Evolutionary conservation across 805 yeast genomes (phyloP).

Genomic region (Kurtzmaniella cleridarum): DNA sequence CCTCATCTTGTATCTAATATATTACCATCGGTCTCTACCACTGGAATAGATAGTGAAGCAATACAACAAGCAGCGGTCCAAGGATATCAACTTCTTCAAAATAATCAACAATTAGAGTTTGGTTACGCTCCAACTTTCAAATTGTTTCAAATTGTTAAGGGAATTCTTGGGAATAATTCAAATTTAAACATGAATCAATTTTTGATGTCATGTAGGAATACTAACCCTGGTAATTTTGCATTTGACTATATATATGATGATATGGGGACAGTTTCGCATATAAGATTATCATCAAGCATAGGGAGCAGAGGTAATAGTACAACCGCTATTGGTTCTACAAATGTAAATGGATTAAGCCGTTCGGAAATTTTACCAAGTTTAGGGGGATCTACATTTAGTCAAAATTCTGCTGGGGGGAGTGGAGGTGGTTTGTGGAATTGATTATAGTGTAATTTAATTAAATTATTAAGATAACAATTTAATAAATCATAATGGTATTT

Average conservation of each 20-base stretch:
- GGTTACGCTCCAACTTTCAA: slow-evolving; percentile 30
- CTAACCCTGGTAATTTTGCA: slow-evolving; percentile 18
- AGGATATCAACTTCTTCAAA: slow-evolving; percentile 33
- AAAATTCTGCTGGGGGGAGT: too few species aligned
- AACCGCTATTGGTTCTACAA: slow-evolving; percentile 1
- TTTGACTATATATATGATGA: slow-evolving; percentile 45
- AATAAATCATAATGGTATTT: too few species aligned
- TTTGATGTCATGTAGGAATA: slow-evolving; percentile 20
- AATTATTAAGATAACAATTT: too few species aligned
- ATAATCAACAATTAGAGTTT: slow-evolving; percentile 29
- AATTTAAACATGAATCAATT: slow-evolving; percentile 27
- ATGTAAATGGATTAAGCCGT: background rate
- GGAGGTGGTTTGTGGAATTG: too few species aligned
- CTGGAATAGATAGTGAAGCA: slow-evolving; percentile 20
- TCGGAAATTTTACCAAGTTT: background rate
- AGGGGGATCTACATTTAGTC: background rate
- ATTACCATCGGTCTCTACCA: slow-evolving; percentile 16
- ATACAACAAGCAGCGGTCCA: slow-evolving; percentile 39
- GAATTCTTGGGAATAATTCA: slow-evolving; percentile 19
- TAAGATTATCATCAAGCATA: slow-evolving; percentile 18
- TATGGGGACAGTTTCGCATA: slow-evolving; percentile 38
- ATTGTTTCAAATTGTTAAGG: slow-evolving; percentile 27
- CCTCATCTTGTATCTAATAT: slow-evolving; percentile 5
- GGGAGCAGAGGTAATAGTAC: background rate
- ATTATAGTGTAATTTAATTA: too few species aligned